Evolutionary conservation across 2,329 filamentous ascomycete species (phyloP), one percentile per base, ranked within the genome.

Genomic region (Tolypocladium guangdongense): DNA sequence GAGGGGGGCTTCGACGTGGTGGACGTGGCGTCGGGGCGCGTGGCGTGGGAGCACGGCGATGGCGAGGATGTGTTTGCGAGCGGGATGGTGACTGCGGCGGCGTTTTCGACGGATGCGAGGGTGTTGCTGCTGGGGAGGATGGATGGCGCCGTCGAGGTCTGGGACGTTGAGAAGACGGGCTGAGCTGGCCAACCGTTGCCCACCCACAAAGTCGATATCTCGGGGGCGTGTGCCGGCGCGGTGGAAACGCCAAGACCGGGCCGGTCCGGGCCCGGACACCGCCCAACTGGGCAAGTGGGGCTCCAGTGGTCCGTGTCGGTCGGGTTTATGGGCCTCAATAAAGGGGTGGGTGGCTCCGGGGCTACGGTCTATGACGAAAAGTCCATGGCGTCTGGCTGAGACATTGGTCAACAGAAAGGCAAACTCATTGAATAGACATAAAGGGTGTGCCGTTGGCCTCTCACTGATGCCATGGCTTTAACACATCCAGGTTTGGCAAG

Each of bases 401-500:
- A 27, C 27, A 6, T 6, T 3, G 27, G 27, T 27, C 27, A 27
- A 27, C 3, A 27, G 27, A 27, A 27, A 27, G 27, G 3, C 3
- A 27, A 27, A 6, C 27, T 6, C 27, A 27, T n/a, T n/a, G n/a
- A n/a, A n/a, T n/a, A n/a, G n/a, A n/a, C 20, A 20, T 18, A 39
- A 39, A 39, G 4, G 8, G 10, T 12, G 8, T 20, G n/a, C 8
- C n/a, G 4, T 11, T 10, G 36, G n/a, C 38, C 37, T 41, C n/a
- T 12, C 38, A 22, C 12, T 22, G 10, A 12, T 22, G 38, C 38
- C 20, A 41, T 41, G n/a, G n/a, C n/a, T n/a, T n/a, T n/a, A n/a
- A n/a, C n/a, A n/a, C n/a, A n/a, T n/a, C 68, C 2, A 71, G 69
- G 43, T 83, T 78, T 57, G 76, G 76, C 30, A 74, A 73, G 55